Evolutionary conservation across 768 basidiomycete species (phyloP).

Genomic region (Phanerochaete sordida): DNA sequence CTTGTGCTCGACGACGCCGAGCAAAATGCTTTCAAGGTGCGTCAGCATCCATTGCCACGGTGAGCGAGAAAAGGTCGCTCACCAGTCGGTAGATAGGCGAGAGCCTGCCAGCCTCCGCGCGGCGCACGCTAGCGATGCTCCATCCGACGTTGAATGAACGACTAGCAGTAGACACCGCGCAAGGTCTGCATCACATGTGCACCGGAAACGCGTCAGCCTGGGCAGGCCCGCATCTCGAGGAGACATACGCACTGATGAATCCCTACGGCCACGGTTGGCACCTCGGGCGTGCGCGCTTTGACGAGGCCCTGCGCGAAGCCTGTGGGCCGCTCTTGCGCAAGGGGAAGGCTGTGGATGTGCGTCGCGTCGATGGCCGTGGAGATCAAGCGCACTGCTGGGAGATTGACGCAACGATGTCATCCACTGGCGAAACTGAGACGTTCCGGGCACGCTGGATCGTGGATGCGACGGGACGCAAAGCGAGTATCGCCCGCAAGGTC

Average conservation of each 20-base stretch:
- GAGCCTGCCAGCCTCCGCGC: slow-evolving; percentile 31
- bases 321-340: slow-evolving; percentile 12
- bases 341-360: slow-evolving; percentile 7
- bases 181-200: slow-evolving; percentile 21
- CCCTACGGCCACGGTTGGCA: slow-evolving; percentile 32
- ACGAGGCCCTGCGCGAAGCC: slow-evolving; percentile 26
- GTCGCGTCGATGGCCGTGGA: slow-evolving; percentile 3
- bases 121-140: slow-evolving; percentile 14
- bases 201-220: slow-evolving; percentile 34
- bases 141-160: not conserved
- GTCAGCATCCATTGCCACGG: too few species aligned
- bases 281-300: slow-evolving; percentile 32
- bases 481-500: slow-evolving; percentile 28
- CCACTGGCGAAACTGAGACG: not conserved
- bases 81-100: too few species aligned
- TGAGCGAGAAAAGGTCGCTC: too few species aligned
- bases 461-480: slow-evolving; percentile 35
- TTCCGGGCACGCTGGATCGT: slow-evolving; percentile 28
- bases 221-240: slow-evolving; percentile 23
- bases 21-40: slow-evolving; percentile 28
- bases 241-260: slow-evolving; percentile 31
- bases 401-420: not conserved
- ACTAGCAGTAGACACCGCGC: slow-evolving; percentile 16
- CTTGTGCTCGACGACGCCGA: slow-evolving; percentile 32
- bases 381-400: too few species aligned